Conservation (phyloP, 2,329 filamentous ascomycete species). For the Escovopsis sp. region DNA sequence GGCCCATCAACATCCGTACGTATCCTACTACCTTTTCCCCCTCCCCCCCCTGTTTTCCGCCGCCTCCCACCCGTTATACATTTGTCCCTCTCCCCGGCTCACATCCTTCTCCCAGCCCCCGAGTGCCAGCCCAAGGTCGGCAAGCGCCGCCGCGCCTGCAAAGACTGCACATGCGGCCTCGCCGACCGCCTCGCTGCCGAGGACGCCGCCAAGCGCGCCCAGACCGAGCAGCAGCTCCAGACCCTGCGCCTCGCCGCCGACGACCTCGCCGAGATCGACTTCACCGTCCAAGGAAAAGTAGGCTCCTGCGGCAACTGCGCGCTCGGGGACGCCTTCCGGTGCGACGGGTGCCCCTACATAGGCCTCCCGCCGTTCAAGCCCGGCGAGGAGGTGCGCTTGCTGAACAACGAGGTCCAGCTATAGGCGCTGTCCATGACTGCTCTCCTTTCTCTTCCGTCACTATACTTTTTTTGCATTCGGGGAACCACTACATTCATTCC, state of each 20-base stretch:
- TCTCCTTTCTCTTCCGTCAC: neutral
- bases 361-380: conserved; percentile 93
- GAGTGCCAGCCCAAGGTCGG: conserved; percentile 79
- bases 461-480: too few species aligned
- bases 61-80: too few species aligned
- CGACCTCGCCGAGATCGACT: conserved; percentile 78
- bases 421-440: conserved; percentile 27
- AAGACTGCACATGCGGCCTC: conserved; percentile 93
- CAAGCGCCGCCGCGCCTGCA: conserved; percentile 85
- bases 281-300: conserved; percentile 93
- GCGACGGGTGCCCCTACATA: conserved; percentile 63
- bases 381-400: conserved; percentile 77
- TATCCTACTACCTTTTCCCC: conserved; percentile 11
- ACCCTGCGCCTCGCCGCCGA: conserved; percentile 56
- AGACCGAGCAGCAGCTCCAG: conserved; percentile 49
- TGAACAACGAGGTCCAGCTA: conserved; percentile 77
- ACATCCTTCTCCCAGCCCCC: conserved; percentile 35
- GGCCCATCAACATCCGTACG: conserved; percentile 68
- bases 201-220: conserved; percentile 55
- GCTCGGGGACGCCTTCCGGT: conserved; percentile 77
- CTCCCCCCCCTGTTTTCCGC: conserved; percentile 4
- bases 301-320: conserved; percentile 91
- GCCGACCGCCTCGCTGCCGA: conserved; percentile 76
- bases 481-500: too few species aligned
- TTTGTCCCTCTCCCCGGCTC: neutral